Base-by-base conservation (phyloP, 805 yeast species). In the Yarrowia keelungensis region DNA sequence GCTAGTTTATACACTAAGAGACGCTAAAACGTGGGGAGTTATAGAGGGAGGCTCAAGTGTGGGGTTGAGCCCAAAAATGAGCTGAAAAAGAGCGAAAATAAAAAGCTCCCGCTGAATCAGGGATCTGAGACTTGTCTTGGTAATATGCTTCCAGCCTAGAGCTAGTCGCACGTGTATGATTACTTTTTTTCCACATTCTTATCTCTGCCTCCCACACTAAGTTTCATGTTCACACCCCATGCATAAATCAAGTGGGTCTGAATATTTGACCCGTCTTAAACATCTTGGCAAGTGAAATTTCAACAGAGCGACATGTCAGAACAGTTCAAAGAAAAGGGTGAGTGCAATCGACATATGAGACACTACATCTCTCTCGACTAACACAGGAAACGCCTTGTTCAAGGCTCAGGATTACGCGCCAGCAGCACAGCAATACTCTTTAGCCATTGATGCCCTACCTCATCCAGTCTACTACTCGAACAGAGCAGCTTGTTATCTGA, bases 401-500 rank as follows among this genome's bases (percentile, higher is more conserved):
- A 35, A 53, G 32, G 50, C 47, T 4, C 69, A 71, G 32, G 54
- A 69, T 8, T 72, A 65, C 62, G 38, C 19, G 0, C 71, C 61
- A 14, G 75, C 75, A 11, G 65, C 69, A 2, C 61, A 62, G 12
- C 59, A 41, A n/a, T 73, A 73, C 69, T 32, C 68, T 5, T 22
- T 61, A 32, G 75, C 75, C 11, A 69, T 73, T 9, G 62, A 69
- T 3, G 70, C 64, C 43, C 68, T 69, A 1, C 38, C 54, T 3
- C 54, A 42, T 8, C 68, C 73, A 3, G 69, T 69, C 15, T 71
- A 59, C 54, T 73, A 69, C 59, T 72, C 75, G 9, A 73, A 73
- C 56, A 58, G 74, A 22, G 73, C 75, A 2, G 71, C 70, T 7
- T 69, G 72, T 26, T 69, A 68, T 35, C 67, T 73, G 50, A 73